phyloP scores from a whole-genome alignment of 306 rosid species.

The Casuarina equisetifolia region DNA sequence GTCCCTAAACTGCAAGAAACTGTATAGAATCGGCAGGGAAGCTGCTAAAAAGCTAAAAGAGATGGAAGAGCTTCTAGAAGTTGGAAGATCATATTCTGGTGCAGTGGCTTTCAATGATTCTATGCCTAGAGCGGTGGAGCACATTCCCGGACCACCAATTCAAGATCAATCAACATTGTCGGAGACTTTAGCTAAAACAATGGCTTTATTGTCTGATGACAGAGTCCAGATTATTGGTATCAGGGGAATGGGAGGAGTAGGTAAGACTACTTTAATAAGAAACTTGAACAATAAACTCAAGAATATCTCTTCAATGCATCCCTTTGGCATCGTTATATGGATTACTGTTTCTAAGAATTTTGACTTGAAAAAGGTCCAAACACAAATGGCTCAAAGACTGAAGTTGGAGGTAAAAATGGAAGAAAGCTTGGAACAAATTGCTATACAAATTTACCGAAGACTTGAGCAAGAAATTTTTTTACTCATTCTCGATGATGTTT shows the following conservation, averaged over 20 bases:
- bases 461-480: background rate
- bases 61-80: background rate
- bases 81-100: background rate
- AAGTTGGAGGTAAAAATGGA: slow-evolving; percentile 7
- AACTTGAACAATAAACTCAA: slow-evolving; percentile 23
- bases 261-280: slow-evolving; percentile 24
- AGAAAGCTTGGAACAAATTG: slow-evolving; percentile 15
- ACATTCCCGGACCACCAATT: slow-evolving; percentile 14
- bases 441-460: slow-evolving; percentile 8
- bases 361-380: slow-evolving; percentile 16
- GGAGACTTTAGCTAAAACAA: background rate
- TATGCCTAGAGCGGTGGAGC: background rate
- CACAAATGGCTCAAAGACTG: slow-evolving; percentile 15
- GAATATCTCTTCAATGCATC: background rate
- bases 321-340: slow-evolving; percentile 27
- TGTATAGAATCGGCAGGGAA: background rate
- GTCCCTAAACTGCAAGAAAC: background rate
- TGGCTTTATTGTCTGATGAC: background rate
- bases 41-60: background rate
- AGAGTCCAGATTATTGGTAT: slow-evolving; percentile 16
- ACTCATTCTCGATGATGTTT: slow-evolving; percentile 1
- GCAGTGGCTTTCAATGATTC: background rate
- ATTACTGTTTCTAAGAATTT: slow-evolving; percentile 18
- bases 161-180: slow-evolving; percentile 22
- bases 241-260: slow-evolving; percentile 27